A percentile compares a stretch with the other conserved stretches of the same genome.
phyloP scores from a whole-genome alignment of 805 yeast species.

The Wickerhamomyces subpelliculosus region DNA sequence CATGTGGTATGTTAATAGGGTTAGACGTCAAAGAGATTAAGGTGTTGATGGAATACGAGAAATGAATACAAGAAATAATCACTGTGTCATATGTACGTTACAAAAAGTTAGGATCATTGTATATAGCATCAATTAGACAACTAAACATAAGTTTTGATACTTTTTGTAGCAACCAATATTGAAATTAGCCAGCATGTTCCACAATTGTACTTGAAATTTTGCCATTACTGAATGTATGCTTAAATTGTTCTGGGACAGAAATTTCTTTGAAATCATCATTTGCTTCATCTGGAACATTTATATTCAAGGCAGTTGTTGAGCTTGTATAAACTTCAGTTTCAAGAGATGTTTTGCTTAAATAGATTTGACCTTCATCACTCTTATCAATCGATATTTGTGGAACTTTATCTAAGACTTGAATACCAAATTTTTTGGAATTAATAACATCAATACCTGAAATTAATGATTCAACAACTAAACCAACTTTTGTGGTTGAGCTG shows the following conservation, averaged over 20 bases:
- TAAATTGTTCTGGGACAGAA: slow-evolving; percentile 88
- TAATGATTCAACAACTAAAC: slow-evolving; percentile 74
- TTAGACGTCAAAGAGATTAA: slow-evolving; percentile 28
- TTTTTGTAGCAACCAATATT: too few species aligned
- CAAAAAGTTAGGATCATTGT: slow-evolving; percentile 2
- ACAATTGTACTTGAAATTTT: slow-evolving; percentile 64
- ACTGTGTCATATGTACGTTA: too few species aligned
- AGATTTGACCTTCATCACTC: slow-evolving; percentile 78
- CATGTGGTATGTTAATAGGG: slow-evolving; percentile 84
- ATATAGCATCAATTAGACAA: slow-evolving; percentile 7
- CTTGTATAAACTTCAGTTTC: slow-evolving; percentile 77
- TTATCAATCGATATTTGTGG: slow-evolving; percentile 87
- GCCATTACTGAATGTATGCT: slow-evolving; percentile 59
- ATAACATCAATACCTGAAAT: slow-evolving; percentile 86
- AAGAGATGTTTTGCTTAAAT: slow-evolving; percentile 65
- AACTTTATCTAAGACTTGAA: slow-evolving; percentile 76
- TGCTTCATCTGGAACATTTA: slow-evolving; percentile 71
- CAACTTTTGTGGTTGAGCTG: slow-evolving; percentile 64
- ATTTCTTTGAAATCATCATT: slow-evolving; percentile 71
- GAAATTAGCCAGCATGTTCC: slow-evolving; percentile 64
- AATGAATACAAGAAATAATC: too few species aligned
- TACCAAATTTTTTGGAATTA: slow-evolving; percentile 71
- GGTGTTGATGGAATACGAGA: too few species aligned
- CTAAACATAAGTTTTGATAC: too few species aligned
- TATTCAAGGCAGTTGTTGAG: slow-evolving; percentile 76